Conservation (phyloP, 129 eudicot species). For the Daucus carota region DNA sequence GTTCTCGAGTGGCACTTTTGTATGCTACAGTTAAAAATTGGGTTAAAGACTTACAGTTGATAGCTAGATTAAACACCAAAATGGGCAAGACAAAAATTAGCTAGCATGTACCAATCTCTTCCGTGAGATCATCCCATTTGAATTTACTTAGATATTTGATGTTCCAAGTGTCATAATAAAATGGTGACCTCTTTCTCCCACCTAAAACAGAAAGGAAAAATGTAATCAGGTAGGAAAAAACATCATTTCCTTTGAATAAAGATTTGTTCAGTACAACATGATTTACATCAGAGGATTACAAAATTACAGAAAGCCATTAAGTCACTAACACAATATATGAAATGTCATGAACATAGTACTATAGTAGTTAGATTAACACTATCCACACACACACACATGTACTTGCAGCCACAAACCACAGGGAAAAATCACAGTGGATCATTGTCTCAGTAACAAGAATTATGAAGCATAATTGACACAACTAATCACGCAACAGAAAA, state of each 20-base stretch:
- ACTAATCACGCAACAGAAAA: not conserved
- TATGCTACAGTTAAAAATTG: slow-evolving; percentile 33
- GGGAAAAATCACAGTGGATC: not conserved
- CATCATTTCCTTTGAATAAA: not conserved
- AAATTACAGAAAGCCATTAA: not conserved
- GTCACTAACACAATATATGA: not conserved
- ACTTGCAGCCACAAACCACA: not conserved
- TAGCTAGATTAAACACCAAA: slow-evolving; percentile 4
- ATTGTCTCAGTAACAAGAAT: not conserved
- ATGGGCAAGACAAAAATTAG: not conserved
- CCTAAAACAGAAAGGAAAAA: slow-evolving; percentile 36
- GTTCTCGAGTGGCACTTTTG: slow-evolving; percentile 75
- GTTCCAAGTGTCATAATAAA: slow-evolving; percentile 90
- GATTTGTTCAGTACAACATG: not conserved
- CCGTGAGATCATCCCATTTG: slow-evolving; percentile 97
- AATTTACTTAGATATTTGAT: slow-evolving; percentile 91
- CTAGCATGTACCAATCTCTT: slow-evolving; percentile 58
- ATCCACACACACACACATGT: not conserved
- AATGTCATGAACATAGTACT: too few relatives aligned
- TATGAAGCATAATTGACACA: not conserved
- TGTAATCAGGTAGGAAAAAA: slow-evolving; percentile 7
- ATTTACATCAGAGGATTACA: not conserved
- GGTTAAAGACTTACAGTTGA: slow-evolving; percentile 1
- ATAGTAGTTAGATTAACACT: not conserved
- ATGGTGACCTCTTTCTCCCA: slow-evolving; percentile 82